Evolutionary conservation across 805 yeast genomes (phyloP), one percentile per base, ranked within the genome.

Genomic region (Candida xiaguanensis): DNA sequence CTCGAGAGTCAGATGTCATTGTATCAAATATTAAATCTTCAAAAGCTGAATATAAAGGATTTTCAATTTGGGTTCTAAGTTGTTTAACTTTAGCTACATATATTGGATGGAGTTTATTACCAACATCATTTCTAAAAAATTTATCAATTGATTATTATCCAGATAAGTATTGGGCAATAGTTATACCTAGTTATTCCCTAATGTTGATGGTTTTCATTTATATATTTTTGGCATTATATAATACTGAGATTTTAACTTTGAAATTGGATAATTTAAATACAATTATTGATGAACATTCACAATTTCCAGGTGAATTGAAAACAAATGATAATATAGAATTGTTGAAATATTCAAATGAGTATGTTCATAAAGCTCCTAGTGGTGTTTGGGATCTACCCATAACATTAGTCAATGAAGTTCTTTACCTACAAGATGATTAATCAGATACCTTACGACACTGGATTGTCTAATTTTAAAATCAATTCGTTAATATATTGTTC

Each of bases 321-420:
- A 31, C 36, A 1, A 30, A 29, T 7, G 31, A 29, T 6, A 14
- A 9, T 4, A 31, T 38, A 2, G 33, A 35, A 5, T 27, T 31
- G 8, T 41, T 38, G 7, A 49, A 41, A 2, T 41, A 42, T 15
- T 45, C 58, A 3, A 38, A 45, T 8, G 56, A 63, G 3, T 82
- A 67, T 53, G 64, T 81, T 6, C 74, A 70, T 65, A 54, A 58
- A 12, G 77, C 85, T 14, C 81, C 93, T 0, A 85, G 87, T 53
- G 96, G 95, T 0, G 91, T 91, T 4, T 77, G 88, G 75, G 98
- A 90, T 58, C 54, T 90, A 37, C 91, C 96, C 0, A 67, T 89
- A 1, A 72, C 77, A 11, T 73, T 78, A 33, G 91, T 83, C 1
- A 82, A 85, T 51, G 72, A 73, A 34, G 78, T 83, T 1, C 58